Evolutionary conservation across 305 asterid species (phyloP).

Genomic region (Fraxinus greggii): DNA sequence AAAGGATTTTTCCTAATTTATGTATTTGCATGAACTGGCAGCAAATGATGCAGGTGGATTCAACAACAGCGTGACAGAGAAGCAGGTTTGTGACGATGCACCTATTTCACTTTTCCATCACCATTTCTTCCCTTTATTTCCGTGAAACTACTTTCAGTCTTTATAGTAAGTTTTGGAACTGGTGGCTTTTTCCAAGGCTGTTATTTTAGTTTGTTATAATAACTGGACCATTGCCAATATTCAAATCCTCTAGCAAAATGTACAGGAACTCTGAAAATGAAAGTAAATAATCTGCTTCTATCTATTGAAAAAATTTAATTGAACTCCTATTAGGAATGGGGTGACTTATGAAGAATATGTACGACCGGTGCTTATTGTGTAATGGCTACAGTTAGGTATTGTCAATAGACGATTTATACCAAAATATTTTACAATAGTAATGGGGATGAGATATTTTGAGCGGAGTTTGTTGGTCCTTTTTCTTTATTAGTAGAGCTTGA

Average conservation of each 20-base stretch:
- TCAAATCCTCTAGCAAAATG: slow-evolving; percentile 12
- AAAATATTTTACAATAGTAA: neutral
- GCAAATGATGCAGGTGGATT: slow-evolving; percentile 93
- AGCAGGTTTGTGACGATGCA: slow-evolving; percentile 66
- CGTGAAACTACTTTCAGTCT: neutral
- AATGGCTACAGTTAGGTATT: neutral
- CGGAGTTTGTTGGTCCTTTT: neutral
- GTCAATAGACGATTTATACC: neutral
- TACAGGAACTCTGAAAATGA: slow-evolving; percentile 12
- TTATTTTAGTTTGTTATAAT: neutral
- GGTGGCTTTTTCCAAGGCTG: neutral
- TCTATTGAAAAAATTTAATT: neutral
- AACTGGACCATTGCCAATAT: slow-evolving; percentile 4
- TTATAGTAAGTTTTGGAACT: neutral
- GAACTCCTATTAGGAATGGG: neutral
- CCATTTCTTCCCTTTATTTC: neutral
- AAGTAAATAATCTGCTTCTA: slow-evolving; percentile 1
- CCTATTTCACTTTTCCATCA: slow-evolving; percentile 13
- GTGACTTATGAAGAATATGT: neutral
- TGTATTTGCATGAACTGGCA: slow-evolving; percentile 42
- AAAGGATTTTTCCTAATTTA: slow-evolving; percentile 23
- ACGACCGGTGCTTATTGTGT: neutral
- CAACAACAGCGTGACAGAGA: slow-evolving; percentile 91
- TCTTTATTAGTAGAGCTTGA: neutral
- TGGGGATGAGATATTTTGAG: neutral